Evolutionary conservation across 345 rosid species (phyloP), one percentile per base, ranked within the genome.

Genomic region (Boechera stricta): DNA sequence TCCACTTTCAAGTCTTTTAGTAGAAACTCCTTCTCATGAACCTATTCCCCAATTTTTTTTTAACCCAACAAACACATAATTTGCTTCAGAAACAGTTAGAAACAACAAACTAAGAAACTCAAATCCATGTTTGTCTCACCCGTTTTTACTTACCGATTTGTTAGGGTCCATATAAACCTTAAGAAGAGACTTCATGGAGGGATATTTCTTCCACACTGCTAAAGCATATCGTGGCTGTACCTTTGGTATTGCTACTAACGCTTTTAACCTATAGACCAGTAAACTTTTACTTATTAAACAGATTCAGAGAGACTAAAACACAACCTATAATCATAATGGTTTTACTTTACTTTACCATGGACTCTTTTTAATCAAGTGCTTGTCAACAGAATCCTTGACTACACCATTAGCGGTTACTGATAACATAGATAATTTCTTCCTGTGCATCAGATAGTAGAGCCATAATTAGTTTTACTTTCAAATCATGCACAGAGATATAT

Each of bases 111-210:
- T 45, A 15, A 16, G 51, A 0, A 53, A 31, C 0, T 16, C 31
- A 24, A 33, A 75, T 28, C 11, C 1, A 2, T 10, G 51, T 26
- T 38, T 68, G 35, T 45, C 7, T 6, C 29, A 28, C 15, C 0
- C 4, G 6, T 26, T 5, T 39, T 41, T 10, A 82, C 98, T 86
- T 78, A 95, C 98, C 11, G 98, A 79, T 85, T 75, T 89, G 70
- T 53, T 79, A 18, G 94, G 90, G 73, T 92, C 97, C 96, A 91
- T 88, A 78, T 92, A 91, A 65, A 82, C 88, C 13, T 75, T 85
- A 82, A 95, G 82, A 69, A 95, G 97, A 68, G 99, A 87, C 85
- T 86, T 95, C 98, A 92, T 89, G n/a, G 98, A 85, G 15, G 98
- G 98, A 75, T 94, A 92, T 85, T 87, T 87, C 83, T 86, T 90